Evolutionary conservation across 139 green algal species (phyloP).

Genomic region (Chloropicon primus): DNA sequence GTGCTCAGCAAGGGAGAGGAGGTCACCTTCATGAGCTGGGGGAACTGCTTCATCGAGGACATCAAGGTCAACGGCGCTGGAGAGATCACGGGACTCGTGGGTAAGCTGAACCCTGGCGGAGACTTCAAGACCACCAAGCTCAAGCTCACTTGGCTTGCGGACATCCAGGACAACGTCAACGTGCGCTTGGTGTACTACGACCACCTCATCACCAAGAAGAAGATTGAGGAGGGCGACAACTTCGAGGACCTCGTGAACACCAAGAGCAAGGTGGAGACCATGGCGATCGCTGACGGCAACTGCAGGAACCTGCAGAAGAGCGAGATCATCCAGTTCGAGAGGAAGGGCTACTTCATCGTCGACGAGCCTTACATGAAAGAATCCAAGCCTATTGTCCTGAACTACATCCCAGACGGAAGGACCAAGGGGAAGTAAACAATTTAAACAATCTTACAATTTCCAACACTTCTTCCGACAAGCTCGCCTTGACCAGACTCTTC

Average conservation of each 20-base stretch:
- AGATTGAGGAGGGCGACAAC: conserved; percentile 53
- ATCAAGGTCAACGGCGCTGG: conserved; percentile 14
- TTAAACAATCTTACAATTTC: too few species aligned
- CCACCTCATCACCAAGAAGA: conserved; percentile 89
- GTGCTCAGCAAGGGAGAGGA: conserved; percentile 66
- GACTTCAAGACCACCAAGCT: conserved; percentile 89
- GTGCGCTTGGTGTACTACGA: conserved; percentile 67
- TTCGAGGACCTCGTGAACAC: conserved; percentile 57
- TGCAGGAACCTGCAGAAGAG: conserved; percentile 81
- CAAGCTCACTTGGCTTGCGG: conserved; percentile 93
- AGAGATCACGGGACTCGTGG: conserved; percentile 27
- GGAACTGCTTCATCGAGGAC: conserved; percentile 70
- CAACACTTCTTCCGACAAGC: too few species aligned
- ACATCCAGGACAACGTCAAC: conserved; percentile 27
- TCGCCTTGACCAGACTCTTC: too few species aligned
- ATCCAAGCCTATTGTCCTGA: conserved; percentile 62
- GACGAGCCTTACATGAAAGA: conserved; percentile 45
- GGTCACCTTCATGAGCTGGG: conserved; percentile 98
- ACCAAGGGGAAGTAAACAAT: conserved; percentile 8
- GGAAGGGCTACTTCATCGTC: conserved; percentile 94
- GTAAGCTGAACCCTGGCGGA: conserved; percentile 70
- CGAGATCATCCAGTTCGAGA: conserved; percentile 89
- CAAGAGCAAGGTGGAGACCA: conserved; percentile 14
- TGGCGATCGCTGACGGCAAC: conserved; percentile 81
- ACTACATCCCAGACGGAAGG: conserved; percentile 85